These are phyloP conservation scores for Sutorius australiensis DNA, from an alignment of 768 basidiomycete species.

Conservation along the genomic window DNA sequence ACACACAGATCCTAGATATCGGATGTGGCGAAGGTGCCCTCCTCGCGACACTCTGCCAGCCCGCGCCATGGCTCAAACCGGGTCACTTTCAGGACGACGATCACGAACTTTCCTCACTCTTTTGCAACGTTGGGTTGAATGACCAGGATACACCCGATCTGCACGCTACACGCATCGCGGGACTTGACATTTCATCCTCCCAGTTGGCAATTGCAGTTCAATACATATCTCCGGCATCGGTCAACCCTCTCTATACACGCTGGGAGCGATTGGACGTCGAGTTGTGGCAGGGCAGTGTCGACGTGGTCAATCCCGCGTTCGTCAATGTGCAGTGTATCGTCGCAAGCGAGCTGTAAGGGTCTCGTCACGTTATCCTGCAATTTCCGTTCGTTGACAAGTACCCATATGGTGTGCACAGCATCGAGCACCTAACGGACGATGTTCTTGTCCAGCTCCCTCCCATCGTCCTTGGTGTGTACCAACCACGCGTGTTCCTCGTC, in stretches of 20 bases:
- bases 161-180: slow-evolving; percentile 53
- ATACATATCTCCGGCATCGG: slow-evolving; percentile 41
- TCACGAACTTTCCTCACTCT: slow-evolving; percentile 18
- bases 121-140: slow-evolving; percentile 18
- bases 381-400: slow-evolving; percentile 3
- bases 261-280: slow-evolving; percentile 69
- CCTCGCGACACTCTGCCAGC: slow-evolving; percentile 64
- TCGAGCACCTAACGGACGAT: slow-evolving; percentile 70
- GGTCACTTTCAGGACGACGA: slow-evolving; percentile 20
- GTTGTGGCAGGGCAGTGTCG: slow-evolving; percentile 74
- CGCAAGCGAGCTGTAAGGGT: slow-evolving; percentile 73
- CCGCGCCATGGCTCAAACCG: slow-evolving; percentile 64
- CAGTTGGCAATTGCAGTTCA: slow-evolving; percentile 56
- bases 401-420: slow-evolving; percentile 39
- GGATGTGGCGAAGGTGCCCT: slow-evolving; percentile 84
- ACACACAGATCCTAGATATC: slow-evolving; percentile 65
- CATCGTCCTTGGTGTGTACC: slow-evolving; percentile 72
- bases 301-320: slow-evolving; percentile 63
- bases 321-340: slow-evolving; percentile 67
- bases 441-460: slow-evolving; percentile 64
- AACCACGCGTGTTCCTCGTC: slow-evolving; percentile 66
- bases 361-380: background rate
- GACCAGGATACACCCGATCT: slow-evolving; percentile 52
- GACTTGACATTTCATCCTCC: slow-evolving; percentile 58
- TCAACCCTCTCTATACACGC: slow-evolving; percentile 37